A percentile compares a stretch with the other conserved stretches of the same genome.
Conservation (phyloP, 177 flowering plant genomes). For the Vitis hybrid region DNA sequence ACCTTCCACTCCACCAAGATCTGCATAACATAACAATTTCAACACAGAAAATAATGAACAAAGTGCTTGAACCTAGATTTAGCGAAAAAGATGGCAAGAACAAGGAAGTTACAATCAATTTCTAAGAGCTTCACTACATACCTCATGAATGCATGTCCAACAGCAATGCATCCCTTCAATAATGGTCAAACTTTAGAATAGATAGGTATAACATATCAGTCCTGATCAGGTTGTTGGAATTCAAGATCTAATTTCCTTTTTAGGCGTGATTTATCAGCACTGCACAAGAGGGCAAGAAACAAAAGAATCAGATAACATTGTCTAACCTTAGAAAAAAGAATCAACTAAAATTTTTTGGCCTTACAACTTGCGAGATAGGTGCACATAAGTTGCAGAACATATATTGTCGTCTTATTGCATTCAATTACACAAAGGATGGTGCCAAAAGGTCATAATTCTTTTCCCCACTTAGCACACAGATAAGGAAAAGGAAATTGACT, state of each 20-base stretch:
- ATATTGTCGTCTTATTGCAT: too few species aligned
- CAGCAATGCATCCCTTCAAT: background rate
- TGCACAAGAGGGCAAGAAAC: slow-evolving; percentile 34
- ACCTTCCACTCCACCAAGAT: background rate
- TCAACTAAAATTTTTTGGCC: too few species aligned
- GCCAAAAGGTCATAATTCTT: too few species aligned
- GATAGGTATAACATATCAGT: too few species aligned
- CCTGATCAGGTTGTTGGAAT: slow-evolving; percentile 28
- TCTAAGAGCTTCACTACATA: background rate
- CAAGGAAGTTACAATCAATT: background rate
- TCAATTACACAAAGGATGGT: too few species aligned
- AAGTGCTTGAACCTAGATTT: background rate
- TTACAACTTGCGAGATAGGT: too few species aligned
- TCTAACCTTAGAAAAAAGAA: too few species aligned
- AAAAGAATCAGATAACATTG: background rate
- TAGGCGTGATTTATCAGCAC: slow-evolving; percentile 84
- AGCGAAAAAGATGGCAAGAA: background rate
- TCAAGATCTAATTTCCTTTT: slow-evolving; percentile 90
- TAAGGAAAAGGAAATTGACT: too few species aligned
- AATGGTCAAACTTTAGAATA: background rate
- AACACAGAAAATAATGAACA: background rate
- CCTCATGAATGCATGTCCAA: background rate
- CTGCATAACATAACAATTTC: background rate
- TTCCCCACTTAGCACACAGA: too few species aligned
- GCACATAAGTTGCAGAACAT: too few species aligned